Conservation (phyloP, 768 basidiomycete species). For the Tulasnella sp. region DNA sequence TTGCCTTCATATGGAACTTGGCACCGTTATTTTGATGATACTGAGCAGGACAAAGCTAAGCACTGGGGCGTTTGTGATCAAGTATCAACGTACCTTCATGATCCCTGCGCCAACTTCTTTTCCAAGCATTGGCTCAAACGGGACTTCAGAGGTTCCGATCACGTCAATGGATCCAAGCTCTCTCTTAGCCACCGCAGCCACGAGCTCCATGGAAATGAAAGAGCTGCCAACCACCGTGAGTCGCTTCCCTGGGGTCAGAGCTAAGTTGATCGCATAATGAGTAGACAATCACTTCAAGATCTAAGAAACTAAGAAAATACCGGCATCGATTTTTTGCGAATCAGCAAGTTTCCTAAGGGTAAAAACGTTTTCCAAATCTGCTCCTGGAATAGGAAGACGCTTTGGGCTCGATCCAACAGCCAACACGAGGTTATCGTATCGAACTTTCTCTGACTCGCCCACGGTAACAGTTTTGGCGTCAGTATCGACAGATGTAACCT, state of each 20-base stretch:
- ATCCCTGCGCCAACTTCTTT: conserved; percentile 64
- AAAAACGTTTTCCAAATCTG: conserved; percentile 59
- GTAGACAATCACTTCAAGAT: not conserved
- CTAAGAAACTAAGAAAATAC: conserved; percentile 25
- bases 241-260: conserved; percentile 56
- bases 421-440: conserved; percentile 67
- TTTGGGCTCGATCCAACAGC: conserved; percentile 65
- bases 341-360: conserved; percentile 61
- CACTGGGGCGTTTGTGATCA: too few species aligned
- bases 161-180: conserved; percentile 73
- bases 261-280: conserved; percentile 25
- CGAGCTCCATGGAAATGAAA: conserved; percentile 91
- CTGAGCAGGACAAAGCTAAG: too few species aligned
- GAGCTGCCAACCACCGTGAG: conserved; percentile 76
- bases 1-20: conserved; percentile 66
- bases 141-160: conserved; percentile 68
- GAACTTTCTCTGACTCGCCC: conserved; percentile 45
- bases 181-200: conserved; percentile 55
- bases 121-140: conserved; percentile 73
- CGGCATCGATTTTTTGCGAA: conserved; percentile 42
- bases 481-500: conserved; percentile 56
- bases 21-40: conserved; percentile 72
- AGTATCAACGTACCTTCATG: conserved; percentile 42
- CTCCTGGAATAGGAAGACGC: conserved; percentile 62
- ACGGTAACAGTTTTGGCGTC: conserved; percentile 48